Conservation (phyloP, 169 alveolate genomes). For the Besnoitia besnoiti region DNA sequence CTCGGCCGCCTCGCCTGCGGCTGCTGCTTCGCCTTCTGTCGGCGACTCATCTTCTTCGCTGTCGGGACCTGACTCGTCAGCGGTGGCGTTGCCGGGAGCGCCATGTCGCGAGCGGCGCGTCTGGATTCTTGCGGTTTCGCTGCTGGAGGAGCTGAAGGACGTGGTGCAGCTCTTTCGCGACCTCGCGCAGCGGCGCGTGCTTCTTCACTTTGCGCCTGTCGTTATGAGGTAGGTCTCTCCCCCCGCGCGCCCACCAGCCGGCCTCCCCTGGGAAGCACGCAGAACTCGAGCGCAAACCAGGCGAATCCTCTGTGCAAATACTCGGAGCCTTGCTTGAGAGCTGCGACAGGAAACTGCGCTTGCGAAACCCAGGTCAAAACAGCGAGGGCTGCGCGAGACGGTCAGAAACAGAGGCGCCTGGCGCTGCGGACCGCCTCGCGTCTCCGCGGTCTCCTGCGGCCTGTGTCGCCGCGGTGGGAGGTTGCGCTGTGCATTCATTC, state of each 20-base stretch:
- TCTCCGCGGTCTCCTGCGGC: too few species aligned
- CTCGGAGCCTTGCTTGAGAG: too few species aligned
- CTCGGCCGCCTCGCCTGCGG: neutral
- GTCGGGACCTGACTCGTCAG: neutral
- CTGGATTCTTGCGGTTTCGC: constrained; percentile 11
- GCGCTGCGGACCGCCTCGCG: too few species aligned
- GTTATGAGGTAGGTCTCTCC: neutral
- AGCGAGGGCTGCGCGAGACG: neutral
- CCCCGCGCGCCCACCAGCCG: too few species aligned
- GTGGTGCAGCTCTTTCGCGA: neutral
- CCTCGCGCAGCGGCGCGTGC: constrained; percentile 25
- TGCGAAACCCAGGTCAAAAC: too few species aligned
- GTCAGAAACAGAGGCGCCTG: neutral
- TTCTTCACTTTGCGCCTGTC: constrained; percentile 16
- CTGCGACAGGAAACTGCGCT: too few species aligned
- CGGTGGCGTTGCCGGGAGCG: neutral
- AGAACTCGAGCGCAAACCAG: too few species aligned
- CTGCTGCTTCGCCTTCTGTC: neutral
- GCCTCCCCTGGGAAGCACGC: too few species aligned
- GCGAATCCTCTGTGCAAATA: too few species aligned
- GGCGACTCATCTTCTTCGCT: neutral
- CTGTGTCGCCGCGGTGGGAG: too few species aligned
- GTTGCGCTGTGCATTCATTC: too few species aligned
- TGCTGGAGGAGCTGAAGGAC: constrained; percentile 6
- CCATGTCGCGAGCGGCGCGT: neutral